Conservation (phyloP, 2,329 filamentous ascomycete genomes). For the Diaporthe velutina region DNA sequence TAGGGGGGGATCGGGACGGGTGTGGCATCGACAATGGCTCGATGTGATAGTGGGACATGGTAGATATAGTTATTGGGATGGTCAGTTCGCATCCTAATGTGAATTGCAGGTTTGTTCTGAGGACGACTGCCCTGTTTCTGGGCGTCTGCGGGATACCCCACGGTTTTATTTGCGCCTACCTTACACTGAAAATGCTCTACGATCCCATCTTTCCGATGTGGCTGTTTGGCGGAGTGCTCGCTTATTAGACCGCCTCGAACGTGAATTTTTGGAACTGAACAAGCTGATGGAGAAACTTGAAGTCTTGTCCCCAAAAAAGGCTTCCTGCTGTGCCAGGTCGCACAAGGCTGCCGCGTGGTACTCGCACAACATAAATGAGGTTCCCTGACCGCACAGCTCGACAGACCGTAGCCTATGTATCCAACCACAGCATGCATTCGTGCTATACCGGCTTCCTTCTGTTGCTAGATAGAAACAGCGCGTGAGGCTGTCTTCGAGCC, state of each 20-base stretch:
- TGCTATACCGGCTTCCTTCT: neutral
- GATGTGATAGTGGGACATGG: neutral
- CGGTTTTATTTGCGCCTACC: neutral
- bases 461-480: neutral
- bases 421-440: constrained; percentile 10
- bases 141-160: neutral
- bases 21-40: constrained; percentile 6
- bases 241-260: neutral
- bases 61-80: constrained; percentile 7
- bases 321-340: constrained; percentile 20
- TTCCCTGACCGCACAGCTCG: constrained; percentile 14
- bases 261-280: neutral
- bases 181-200: neutral
- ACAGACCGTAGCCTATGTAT: neutral
- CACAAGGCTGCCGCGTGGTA: constrained; percentile 21
- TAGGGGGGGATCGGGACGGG: constrained; percentile 12
- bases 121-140: neutral
- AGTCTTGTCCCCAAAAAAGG: neutral
- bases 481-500: constrained; percentile 21
- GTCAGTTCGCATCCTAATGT: constrained; percentile 1
- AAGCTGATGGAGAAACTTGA: constrained; percentile 14
- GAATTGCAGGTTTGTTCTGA: constrained; percentile 17
- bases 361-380: constrained; percentile 20
- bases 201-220: neutral
- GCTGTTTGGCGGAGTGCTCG: neutral